Evolutionary conservation across 1,284 basidiomycete genomes (phyloP), one percentile per base, ranked within the genome.

Genomic region (Moniliophthora roreri): DNA sequence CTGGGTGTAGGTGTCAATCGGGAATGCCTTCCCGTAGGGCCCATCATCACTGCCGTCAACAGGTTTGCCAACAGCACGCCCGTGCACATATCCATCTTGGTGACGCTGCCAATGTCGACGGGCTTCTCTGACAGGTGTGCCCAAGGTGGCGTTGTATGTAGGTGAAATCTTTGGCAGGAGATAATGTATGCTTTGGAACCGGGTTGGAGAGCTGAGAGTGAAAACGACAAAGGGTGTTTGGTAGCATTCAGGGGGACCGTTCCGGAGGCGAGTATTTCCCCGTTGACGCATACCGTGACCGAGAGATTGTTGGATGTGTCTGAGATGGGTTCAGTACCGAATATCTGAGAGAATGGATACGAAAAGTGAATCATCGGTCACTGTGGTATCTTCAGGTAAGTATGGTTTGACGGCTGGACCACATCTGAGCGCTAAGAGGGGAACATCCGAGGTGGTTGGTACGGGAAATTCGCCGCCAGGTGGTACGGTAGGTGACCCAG

Each of bases 1-100:
- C 38, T 74, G 70, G 0, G 87, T 89, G 62, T 89, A 91, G 64
- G 87, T 91, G 2, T 89, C 89, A 50, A 89, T 77, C 0, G 88
- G 85, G 49, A 89, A 80, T 0, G 91, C 73, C 0, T 82, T 76
- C 37, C 78, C 74, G 63, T 82, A 89, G 4, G 63, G 61, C 1
- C 80, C 80, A n/a, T n/a, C n/a, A 5, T 71, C 73, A 45, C 69
- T 68, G 11, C 80, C 81, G 51, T 66, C 71, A 1, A 73, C 70
- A n/a, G 80, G 78, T 56, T 76, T 4, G 84, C 85, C 35, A 89
- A 70, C 49, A 90, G 58, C 0, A 80, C 83, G 2, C 88, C 88
- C 1, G 85, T 89, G 40, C 84, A 73, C 55, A 81, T 64, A 63
- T 91, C 89, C 74, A 87, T 81, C 66, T 89, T 90, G 0, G 83